Evolutionary conservation across 306 rosid genomes (phyloP).

Genomic region (Styphnolobium japonicum): DNA sequence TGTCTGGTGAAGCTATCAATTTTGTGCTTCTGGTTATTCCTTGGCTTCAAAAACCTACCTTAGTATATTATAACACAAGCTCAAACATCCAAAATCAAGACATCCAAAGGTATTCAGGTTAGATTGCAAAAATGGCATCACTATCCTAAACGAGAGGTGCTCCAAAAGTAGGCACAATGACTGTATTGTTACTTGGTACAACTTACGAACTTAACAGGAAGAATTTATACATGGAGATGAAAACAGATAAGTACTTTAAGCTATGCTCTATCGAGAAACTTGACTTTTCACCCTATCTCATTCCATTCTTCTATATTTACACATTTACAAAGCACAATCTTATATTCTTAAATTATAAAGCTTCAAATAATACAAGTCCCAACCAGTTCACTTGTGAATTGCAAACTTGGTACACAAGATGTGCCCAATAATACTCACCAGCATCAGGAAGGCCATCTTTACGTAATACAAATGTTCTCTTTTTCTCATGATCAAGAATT

Average conservation of each 20-base stretch:
- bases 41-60: not conserved
- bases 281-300: not conserved
- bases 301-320: not conserved
- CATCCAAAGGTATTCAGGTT: not conserved
- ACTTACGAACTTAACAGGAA: no score
- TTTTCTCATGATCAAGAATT: conserved; percentile 77
- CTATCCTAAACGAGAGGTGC: not conserved
- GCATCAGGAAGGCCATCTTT: conserved; percentile 95
- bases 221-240: not conserved
- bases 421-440: conserved; percentile 40
- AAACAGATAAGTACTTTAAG: not conserved
- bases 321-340: not conserved
- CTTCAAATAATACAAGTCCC: not conserved
- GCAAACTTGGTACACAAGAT: not conserved
- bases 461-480: conserved; percentile 75
- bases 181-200: no score
- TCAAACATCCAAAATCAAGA: not conserved
- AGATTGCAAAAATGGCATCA: not conserved
- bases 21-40: not conserved
- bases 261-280: not conserved
- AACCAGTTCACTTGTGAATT: not conserved
- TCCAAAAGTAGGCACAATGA: not conserved
- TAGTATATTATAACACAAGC: not conserved
- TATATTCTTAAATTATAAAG: not conserved
- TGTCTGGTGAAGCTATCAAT: not conserved